Base-by-base conservation (phyloP, 257 asterid species). In the Leonotis leonurus region DNA sequence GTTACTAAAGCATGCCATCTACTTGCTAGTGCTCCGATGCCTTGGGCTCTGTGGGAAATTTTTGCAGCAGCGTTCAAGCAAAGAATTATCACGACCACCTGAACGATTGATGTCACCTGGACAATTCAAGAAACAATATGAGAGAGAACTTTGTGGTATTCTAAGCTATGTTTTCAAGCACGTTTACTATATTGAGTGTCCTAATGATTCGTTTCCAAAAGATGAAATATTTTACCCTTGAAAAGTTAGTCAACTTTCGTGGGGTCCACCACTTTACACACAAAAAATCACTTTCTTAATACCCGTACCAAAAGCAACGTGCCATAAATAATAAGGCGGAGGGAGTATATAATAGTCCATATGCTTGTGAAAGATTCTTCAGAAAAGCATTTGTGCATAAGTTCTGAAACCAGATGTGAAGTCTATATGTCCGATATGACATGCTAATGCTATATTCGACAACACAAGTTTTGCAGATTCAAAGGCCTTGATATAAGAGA, bases 21-120 rank as follows among this genome's bases (percentile, higher is more conserved):
- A 73, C 88, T 76, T 12, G 92, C 89, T 46, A 81, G 20, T 25
- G 92, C 80, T 33, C 88, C 91, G 9, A 88, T 65, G 24, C 82
- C 83, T 70, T 88, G 96, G 8, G 96, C 92, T 78, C 86, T 74
- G 73, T 85, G 96, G 51, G 95, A 83, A 75, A 88, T 88, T 73
- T 83, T 85, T 11, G 95, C 87, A 64, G 95, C 94, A 12, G 82
- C 92, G 27, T 85, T 88, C 70, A 88, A 63, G 76, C 96, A 83
- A 30, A 88, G 85, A 70, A 79, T 75, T 61, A 83, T 60, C 20
- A 88, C 89, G n/a, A 78, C 91, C 56, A 88, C 83, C 62, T 88
- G 94, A 64, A 88, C 89, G 12, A 83, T 62, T 8, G 96, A 75
- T 24, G 89, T 77, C 67, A 80, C 89, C 94, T 88, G 53, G 17